Percentiles rank a stretch among this genome's conserved stretches.
Conservation (phyloP, 2,329 filamentous ascomycete genomes). For the Diaporthe ampelina region DNA sequence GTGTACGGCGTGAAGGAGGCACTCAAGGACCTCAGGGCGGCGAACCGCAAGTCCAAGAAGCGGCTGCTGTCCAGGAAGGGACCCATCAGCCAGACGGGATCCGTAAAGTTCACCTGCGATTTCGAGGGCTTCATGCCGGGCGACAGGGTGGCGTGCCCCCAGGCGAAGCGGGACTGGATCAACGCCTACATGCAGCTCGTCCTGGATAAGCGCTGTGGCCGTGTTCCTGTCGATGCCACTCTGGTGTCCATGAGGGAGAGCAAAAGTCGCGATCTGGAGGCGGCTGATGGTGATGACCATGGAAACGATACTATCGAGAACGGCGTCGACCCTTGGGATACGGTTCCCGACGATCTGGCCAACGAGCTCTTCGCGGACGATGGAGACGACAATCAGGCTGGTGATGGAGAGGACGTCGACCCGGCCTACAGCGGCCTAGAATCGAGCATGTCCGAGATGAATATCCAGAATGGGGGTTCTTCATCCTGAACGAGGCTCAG, state of each 20-base stretch:
- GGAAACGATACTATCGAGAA: background rate
- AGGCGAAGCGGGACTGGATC: background rate
- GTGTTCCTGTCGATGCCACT: background rate
- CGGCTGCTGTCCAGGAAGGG: constrained; percentile 4
- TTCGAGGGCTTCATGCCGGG: background rate
- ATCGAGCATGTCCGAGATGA: background rate
- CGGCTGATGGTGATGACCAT: no score
- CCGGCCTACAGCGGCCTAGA: background rate
- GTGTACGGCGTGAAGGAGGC: background rate
- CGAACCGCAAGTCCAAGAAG: constrained; percentile 18
- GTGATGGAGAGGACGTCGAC: no score
- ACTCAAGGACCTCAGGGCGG: background rate
- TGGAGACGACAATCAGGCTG: background rate
- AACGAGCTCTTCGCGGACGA: no score
- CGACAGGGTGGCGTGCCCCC: background rate
- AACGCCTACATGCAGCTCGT: background rate
- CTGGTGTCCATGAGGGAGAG: background rate
- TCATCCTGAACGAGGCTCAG: background rate
- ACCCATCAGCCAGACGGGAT: background rate
- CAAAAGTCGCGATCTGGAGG: accelerated
- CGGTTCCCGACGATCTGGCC: background rate
- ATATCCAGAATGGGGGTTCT: background rate
- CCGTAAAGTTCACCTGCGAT: background rate
- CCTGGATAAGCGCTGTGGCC: background rate
- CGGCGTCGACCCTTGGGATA: background rate